phyloP scores from a whole-genome alignment of 2,329 filamentous ascomycete species.

The Calonectria ilicicola region DNA sequence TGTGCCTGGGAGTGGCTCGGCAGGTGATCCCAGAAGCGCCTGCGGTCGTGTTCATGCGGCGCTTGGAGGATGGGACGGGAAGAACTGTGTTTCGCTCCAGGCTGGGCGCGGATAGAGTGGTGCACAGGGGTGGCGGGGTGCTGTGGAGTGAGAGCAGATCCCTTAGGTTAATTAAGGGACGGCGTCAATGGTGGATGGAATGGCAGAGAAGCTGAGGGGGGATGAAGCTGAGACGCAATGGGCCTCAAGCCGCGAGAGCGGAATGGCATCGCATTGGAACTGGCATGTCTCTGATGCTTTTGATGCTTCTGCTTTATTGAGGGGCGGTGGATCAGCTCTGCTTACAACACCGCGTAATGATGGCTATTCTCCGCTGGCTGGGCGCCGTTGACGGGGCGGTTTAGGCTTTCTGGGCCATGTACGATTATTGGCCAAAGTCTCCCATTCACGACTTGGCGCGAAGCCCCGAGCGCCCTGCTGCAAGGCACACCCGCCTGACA shows the following conservation, averaged over 20 bases:
- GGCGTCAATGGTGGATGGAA: conserved; percentile 17
- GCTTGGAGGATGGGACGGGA: not conserved
- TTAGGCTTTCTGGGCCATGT: not conserved
- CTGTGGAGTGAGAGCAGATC: not conserved
- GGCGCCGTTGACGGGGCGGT: not conserved
- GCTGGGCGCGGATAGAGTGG: conserved; percentile 5
- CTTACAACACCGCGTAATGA: not conserved
- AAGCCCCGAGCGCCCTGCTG: not conserved
- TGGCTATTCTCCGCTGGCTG: not conserved
- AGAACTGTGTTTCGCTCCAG: not conserved
- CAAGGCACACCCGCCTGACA: conserved; percentile 7
- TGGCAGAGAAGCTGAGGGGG: not conserved
- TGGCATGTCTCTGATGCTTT: not conserved
- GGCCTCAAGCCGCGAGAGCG: not conserved
- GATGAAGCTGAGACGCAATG: conserved; percentile 15
- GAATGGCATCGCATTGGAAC: not conserved
- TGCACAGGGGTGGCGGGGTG: not conserved
- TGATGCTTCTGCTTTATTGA: conserved; percentile 13
- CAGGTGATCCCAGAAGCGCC: not conserved
- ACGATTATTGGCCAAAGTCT: not conserved
- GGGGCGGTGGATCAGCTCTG: not conserved
- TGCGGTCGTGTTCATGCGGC: conserved; percentile 13
- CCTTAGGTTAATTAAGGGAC: conserved; percentile 18
- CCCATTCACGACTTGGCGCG: no score
- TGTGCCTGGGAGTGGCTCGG: not conserved